Base-by-base conservation (phyloP, 2,329 filamentous ascomycete species). In the Xylaria sp. region DNA sequence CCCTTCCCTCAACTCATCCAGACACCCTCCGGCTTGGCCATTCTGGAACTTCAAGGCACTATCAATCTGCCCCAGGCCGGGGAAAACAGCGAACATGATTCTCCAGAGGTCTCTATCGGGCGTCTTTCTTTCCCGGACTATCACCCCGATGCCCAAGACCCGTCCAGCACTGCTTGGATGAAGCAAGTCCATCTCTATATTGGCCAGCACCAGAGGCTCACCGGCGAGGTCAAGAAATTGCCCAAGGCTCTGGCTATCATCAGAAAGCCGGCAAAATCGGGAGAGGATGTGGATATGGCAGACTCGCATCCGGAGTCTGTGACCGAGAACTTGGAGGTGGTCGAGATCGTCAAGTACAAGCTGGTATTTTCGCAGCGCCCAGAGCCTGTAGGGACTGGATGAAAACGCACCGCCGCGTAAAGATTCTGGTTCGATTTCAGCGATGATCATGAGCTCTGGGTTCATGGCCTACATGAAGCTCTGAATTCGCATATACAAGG, bases 11-110 rank as follows among this genome's bases (percentile, higher is more conserved):
- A 82, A n/a, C 80, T 96, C 58, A 83, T 97, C 16, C 90, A 92
- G 64, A 97, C 93, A 1, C 94, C 94, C 0, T 87, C 89, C 0
- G 94, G 94, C 46, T 83, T 97, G 39, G 93, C 93, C 17, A 80
- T 99, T 42, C 79, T 99, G 52, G 94, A 97, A 75, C 84, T 99
- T 13, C 94, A 99, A 77, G 94, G 92, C 57, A 91, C 85, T 13
- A 87, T 99, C 74, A 93, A 95, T 71, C 78, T 92, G 1, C 87
- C 91, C 7, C 59, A 74, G 2, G 62, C 70, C 24, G 64, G 66
- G 21, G 63, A 69, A n/a, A 66, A 72, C 20, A 59, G 63, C 8
- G 63, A 75, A 47, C 61, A 70, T 21, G 59, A 69, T 19, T 44
- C 67, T 4, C 57, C 73, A 34, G 67, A 70, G 48, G 83, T 84